A percentile compares a stretch with the other conserved stretches of the same genome.
These are phyloP conservation scores for Arthrobotrys musiformis DNA, from an alignment of 2,329 filamentous ascomycete species.

Conservation along the genomic window DNA sequence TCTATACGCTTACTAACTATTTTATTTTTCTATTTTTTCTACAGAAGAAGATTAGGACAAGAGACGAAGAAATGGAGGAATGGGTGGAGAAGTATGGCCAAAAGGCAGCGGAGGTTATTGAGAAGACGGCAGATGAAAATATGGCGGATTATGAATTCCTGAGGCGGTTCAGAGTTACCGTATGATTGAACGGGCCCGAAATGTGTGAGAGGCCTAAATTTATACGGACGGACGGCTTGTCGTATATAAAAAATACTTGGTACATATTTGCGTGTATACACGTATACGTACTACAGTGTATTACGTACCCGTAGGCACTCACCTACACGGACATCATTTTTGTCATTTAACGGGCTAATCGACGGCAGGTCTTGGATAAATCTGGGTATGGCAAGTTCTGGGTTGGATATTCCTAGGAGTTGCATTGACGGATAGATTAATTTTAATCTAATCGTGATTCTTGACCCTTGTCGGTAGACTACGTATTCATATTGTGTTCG, in stretches of 20 bases:
- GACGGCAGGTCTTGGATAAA: background rate
- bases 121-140: constrained; percentile 77
- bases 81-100: constrained; percentile 80
- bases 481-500: background rate
- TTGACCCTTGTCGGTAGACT: background rate
- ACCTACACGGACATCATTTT: too few species aligned
- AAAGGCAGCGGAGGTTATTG: constrained; percentile 76
- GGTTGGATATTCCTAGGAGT: too few species aligned
- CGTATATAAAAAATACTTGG: too few species aligned
- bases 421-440: background rate
- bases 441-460: background rate
- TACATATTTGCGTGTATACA: too few species aligned
- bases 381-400: background rate
- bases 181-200: constrained; percentile 61
- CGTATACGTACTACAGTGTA: background rate
- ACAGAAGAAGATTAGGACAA: constrained; percentile 69
- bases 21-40: background rate
- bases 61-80: constrained; percentile 75
- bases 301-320: too few species aligned
- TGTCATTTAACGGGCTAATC: too few species aligned
- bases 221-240: background rate
- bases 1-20: constrained; percentile 7
- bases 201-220: background rate
- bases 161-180: constrained; percentile 78
- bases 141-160: constrained; percentile 81